Evolutionary conservation across 1,139 yeast genomes (phyloP), one percentile per base, ranked within the genome.

Genomic region (Arxiozyma slooffiae): DNA sequence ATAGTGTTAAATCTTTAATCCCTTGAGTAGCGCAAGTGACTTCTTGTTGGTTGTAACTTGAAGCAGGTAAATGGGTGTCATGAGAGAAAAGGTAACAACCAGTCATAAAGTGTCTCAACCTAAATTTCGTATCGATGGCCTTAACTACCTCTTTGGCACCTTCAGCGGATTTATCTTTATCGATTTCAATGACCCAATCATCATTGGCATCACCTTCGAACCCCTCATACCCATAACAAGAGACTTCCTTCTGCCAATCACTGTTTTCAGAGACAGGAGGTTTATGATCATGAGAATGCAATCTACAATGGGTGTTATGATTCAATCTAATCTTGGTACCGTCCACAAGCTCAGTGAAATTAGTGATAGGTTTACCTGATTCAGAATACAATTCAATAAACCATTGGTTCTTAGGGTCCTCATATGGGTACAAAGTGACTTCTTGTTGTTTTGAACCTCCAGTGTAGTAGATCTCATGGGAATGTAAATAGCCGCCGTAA

Each of bases 11-110:
- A 40, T 80, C 78, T 60, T 82, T 72, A 53, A 79, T 76, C 66
- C 97, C 97, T 60, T 81, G 86, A 48, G 79, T 73, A 49, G 97
- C 95, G 70, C 96, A 80, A 7, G 97, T 83, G 49, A 94, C 98
- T 73, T 92, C 99, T 70, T 88, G 96, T 72, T 92, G 99, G 60
- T 85, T 92, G 63, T 82, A 87, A 3, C 92, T 98, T 96, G 97
- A 90, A 53, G 82, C 83, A 52, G 98, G 98, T 58, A 92, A 78
- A 69, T 85, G 87, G 48, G 80, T 82, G 56, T 79, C 81, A 65
- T 87, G 89, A 36, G 98, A 88, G 69, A 90, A 92, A 63, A 94
- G 75, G 63, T 84, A 82, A 71, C 95, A 81, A 49, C 96, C 96
- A 40, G 92, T 77, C 85, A 87, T 82, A 49, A 94, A 90, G 66